Conservation (phyloP, 768 basidiomycete species). For the Pleurotus cornucopiae region DNA sequence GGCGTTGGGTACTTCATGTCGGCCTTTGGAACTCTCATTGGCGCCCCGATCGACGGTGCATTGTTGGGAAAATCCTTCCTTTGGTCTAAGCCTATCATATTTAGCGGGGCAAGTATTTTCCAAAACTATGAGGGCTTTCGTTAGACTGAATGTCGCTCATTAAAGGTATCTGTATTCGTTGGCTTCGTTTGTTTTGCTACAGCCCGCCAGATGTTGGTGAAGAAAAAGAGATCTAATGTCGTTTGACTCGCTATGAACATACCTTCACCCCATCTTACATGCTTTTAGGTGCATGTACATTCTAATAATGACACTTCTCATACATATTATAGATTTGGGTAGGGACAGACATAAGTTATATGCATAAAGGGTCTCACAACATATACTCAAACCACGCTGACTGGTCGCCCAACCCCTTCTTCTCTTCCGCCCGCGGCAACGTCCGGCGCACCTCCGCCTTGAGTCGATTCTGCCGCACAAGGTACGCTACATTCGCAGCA, state of each 20-base stretch:
- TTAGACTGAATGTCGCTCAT: no score
- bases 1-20: slow-evolving; percentile 1
- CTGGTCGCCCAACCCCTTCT: slow-evolving; percentile 39
- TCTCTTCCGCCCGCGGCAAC: slow-evolving; percentile 30
- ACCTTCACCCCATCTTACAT: no score
- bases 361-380: slow-evolving; percentile 19
- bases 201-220: neutral
- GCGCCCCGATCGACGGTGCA: slow-evolving; percentile 17
- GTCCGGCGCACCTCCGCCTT: slow-evolving; percentile 34
- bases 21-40: slow-evolving; percentile 5
- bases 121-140: no score
- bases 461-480: slow-evolving; percentile 38
- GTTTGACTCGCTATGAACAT: neutral
- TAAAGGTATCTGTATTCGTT: neutral
- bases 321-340: no score
- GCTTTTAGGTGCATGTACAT: no score
- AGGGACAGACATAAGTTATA: no score
- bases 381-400: slow-evolving; percentile 54
- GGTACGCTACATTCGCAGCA: slow-evolving; percentile 33
- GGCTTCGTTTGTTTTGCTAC: neutral
- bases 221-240: neutral
- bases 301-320: no score
- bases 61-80: slow-evolving; percentile 11
- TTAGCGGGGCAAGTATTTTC: slow-evolving; percentile 7
- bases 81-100: slow-evolving; percentile 19